Evolutionary conservation across 441 rosid species (phyloP).

Genomic region (Gossypium aridum): DNA sequence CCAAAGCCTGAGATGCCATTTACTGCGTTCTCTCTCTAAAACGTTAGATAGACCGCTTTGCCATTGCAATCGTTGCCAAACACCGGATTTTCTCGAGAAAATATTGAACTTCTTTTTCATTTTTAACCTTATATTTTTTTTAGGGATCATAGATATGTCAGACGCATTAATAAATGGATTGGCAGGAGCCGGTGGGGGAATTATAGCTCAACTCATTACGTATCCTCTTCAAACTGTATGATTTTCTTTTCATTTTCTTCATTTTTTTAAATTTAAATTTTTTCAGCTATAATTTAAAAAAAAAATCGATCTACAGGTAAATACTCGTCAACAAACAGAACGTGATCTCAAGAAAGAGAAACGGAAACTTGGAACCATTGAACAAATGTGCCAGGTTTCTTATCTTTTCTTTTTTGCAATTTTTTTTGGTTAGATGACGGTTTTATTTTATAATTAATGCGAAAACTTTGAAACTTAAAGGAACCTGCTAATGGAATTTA

Average conservation of each 20-base stretch:
- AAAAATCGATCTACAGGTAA: slow-evolving; percentile 41
- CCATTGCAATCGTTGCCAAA: not conserved
- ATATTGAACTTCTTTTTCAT: too few relatives aligned
- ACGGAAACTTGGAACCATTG: slow-evolving; percentile 59
- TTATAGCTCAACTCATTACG: slow-evolving; percentile 92
- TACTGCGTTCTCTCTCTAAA: not conserved
- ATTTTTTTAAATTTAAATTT: not conserved
- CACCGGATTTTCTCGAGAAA: slow-evolving; percentile 5
- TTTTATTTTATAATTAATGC: not conserved
- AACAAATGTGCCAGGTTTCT: slow-evolving; percentile 70
- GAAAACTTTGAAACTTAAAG: not conserved
- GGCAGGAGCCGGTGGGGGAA: slow-evolving; percentile 98
- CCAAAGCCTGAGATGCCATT: slow-evolving; percentile 13
- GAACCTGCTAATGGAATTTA: not conserved
- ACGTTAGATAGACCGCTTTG: not conserved
- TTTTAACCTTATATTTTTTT: not conserved
- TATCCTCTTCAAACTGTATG: slow-evolving; percentile 92
- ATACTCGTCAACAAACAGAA: slow-evolving; percentile 90
- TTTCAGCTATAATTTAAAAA: not conserved
- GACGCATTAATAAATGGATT: slow-evolving; percentile 92
- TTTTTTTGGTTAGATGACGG: not conserved
- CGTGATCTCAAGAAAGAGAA: slow-evolving; percentile 75
- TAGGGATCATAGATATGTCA: slow-evolving; percentile 42
- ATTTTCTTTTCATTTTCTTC: not conserved
- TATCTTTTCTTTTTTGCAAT: not conserved